These are phyloP conservation scores for Fusarium acutatum DNA, from an alignment of 2,329 filamentous ascomycete genomes.

Conservation along the genomic window DNA sequence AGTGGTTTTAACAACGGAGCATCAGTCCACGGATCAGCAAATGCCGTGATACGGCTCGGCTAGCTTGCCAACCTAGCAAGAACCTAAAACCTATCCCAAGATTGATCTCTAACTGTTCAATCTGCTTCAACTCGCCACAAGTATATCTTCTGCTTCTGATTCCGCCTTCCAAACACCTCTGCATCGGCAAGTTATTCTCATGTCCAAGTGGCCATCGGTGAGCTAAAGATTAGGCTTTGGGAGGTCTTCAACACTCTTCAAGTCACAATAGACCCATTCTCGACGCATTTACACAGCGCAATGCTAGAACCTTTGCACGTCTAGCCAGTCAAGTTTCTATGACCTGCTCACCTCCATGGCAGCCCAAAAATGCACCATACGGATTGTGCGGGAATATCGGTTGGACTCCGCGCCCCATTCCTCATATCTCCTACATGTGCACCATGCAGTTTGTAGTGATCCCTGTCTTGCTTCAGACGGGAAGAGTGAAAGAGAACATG, in stretches of 20 bases:
- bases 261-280: not conserved
- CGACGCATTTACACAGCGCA: not conserved
- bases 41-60: constrained; percentile 5
- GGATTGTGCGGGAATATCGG: not conserved
- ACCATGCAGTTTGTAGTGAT: constrained; percentile 2
- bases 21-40: constrained; percentile 15
- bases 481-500: not conserved
- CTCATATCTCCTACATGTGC: not conserved
- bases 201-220: not conserved
- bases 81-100: not conserved
- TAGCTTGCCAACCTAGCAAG: not conserved
- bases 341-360: constrained; percentile 1
- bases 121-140: not conserved
- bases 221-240: not conserved
- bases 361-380: not conserved
- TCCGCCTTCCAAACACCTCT: not conserved
- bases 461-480: constrained; percentile 15
- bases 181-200: not conserved
- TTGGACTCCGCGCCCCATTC: constrained; percentile 11
- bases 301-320: not conserved
- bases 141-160: not conserved
- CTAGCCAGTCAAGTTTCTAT: not conserved
- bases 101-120: not conserved
- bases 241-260: not conserved
- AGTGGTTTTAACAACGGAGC: constrained; percentile 10